These are phyloP conservation scores for Microstegium vimineum DNA, from an alignment of 176 grass and related monocot species.

Conservation along the genomic window DNA sequence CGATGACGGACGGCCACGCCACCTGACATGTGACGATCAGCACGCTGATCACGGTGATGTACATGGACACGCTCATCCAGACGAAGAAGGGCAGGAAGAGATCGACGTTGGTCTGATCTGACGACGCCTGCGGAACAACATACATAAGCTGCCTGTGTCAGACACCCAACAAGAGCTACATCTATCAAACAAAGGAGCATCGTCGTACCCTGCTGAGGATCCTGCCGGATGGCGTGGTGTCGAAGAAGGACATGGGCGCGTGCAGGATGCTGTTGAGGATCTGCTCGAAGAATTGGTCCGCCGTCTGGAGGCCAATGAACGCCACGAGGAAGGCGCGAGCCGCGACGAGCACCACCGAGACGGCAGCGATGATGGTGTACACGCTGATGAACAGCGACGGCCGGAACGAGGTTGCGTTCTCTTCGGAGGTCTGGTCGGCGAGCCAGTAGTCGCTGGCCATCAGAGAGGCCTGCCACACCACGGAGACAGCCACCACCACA, in stretches of 20 bases:
- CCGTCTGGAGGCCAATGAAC: conserved; percentile 67
- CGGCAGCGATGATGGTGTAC: conserved; percentile 43
- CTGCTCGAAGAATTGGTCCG: conserved; percentile 75
- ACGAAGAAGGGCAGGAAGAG: conserved; percentile 87
- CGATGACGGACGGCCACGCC: conserved; percentile 79
- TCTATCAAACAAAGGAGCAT: neutral
- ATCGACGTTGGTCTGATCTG: conserved; percentile 92
- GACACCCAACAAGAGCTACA: neutral
- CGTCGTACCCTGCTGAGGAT: conserved; percentile 68
- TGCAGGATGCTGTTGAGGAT: conserved; percentile 89
- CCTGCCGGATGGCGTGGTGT: conserved; percentile 94
- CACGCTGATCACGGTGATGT: conserved; percentile 73
- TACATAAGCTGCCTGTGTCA: neutral
- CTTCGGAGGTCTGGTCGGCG: conserved; percentile 64
- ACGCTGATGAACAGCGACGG: conserved; percentile 64
- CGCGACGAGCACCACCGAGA: conserved; percentile 53
- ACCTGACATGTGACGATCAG: conserved; percentile 77
- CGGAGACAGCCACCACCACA: conserved; percentile 37
- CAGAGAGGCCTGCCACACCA: conserved; percentile 60
- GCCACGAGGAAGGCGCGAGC: conserved; percentile 58
- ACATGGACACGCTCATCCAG: conserved; percentile 71
- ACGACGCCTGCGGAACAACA: conserved; percentile 64
- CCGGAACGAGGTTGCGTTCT: conserved; percentile 42
- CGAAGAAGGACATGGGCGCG: conserved; percentile 95
- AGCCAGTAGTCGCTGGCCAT: conserved; percentile 94